These are phyloP conservation scores for Bruguiera parviflora DNA, from an alignment of 345 rosid species.

Conservation along the genomic window DNA sequence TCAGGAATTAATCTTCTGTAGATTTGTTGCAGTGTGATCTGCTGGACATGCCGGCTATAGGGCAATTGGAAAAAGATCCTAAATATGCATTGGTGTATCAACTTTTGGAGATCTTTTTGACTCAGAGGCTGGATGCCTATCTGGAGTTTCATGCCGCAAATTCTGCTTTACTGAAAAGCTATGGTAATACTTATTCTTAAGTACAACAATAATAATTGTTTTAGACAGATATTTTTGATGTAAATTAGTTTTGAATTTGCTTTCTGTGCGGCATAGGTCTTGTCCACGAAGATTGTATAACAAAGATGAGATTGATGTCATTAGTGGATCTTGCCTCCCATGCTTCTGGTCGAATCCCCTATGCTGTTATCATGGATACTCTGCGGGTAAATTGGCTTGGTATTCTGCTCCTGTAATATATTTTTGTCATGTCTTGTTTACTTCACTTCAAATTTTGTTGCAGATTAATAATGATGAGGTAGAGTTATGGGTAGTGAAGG, in stretches of 20 bases:
- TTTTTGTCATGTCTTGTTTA: neutral
- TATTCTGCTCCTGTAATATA: constrained; percentile 7
- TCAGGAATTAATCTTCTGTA: constrained; percentile 6
- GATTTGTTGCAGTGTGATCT: constrained; percentile 76
- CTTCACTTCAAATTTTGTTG: constrained; percentile 10
- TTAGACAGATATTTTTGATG: neutral
- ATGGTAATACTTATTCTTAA: constrained; percentile 42
- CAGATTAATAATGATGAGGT: constrained; percentile 80
- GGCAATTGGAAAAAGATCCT: constrained; percentile 77
- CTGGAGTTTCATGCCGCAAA: constrained; percentile 71
- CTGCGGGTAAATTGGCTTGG: constrained; percentile 53
- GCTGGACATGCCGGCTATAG: constrained; percentile 82
- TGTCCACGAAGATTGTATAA: constrained; percentile 76
- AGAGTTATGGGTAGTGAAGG: constrained; percentile 85
- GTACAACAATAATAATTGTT: neutral
- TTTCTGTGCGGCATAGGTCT: constrained; percentile 46
- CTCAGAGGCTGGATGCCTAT: constrained; percentile 77
- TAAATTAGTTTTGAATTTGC: neutral
- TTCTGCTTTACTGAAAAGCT: constrained; percentile 59
- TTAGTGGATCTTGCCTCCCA: constrained; percentile 68
- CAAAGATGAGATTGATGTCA: constrained; percentile 87
- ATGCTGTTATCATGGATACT: constrained; percentile 55
- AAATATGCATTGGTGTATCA: constrained; percentile 68
- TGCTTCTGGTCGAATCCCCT: constrained; percentile 76
- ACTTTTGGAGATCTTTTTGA: constrained; percentile 78